Conservation (phyloP, 2,329 filamentous ascomycete genomes). For the Alternaria sp. region DNA sequence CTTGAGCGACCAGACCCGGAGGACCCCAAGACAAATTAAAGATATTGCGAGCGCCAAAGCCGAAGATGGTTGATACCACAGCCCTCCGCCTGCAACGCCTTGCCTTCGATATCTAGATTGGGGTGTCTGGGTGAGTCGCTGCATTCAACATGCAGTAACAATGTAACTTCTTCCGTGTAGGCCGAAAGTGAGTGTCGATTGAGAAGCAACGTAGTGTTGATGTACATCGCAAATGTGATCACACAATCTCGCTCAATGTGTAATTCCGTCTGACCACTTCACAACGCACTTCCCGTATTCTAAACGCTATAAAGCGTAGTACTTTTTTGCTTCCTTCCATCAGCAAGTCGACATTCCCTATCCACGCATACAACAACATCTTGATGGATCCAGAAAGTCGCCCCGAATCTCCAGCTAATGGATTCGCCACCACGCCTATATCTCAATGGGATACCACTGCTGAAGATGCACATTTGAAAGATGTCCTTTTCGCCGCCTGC, state of each 20-base stretch:
- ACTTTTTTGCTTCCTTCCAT: rapidly evolving
- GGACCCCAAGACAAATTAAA: too few relatives aligned
- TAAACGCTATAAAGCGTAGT: too few relatives aligned
- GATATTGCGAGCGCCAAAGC: too few relatives aligned
- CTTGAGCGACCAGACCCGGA: too few relatives aligned
- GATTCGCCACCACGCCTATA: too few relatives aligned
- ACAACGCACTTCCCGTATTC: not conserved
- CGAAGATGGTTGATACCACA: not conserved
- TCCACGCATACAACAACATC: too few relatives aligned
- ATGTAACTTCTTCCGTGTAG: not conserved
- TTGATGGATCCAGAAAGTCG: too few relatives aligned
- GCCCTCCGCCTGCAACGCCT: not conserved
- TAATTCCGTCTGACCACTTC: not conserved
- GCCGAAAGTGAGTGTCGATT: not conserved
- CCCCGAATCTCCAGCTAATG: too few relatives aligned
- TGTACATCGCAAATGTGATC: not conserved
- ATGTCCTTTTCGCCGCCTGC: too few relatives aligned
- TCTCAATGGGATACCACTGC: too few relatives aligned
- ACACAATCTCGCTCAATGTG: not conserved
- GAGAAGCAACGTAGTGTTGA: not conserved
- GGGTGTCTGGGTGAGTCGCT: not conserved
- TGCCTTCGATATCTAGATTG: rapidly evolving
- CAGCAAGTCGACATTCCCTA: too few relatives aligned
- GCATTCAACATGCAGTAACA: not conserved
- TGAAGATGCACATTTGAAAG: too few relatives aligned